Evolutionary conservation across 768 basidiomycete genomes (phyloP).

Genomic region (Macrolepiota fuliginosa): DNA sequence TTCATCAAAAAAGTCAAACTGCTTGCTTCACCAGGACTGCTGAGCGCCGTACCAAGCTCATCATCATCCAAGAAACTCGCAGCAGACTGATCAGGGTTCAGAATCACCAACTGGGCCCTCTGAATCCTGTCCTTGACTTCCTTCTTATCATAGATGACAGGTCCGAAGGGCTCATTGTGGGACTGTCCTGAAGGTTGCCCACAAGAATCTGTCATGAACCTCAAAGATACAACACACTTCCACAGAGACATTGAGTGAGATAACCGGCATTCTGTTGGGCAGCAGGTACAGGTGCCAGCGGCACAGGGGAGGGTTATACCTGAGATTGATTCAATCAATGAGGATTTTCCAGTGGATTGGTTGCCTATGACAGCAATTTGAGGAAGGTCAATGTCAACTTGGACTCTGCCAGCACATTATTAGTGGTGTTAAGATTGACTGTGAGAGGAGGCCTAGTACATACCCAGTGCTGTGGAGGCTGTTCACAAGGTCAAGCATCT

Average conservation of each 20-base stretch:
- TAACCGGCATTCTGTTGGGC: constrained; percentile 57
- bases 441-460: background rate
- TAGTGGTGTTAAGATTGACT: background rate
- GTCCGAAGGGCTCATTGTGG: constrained; percentile 43
- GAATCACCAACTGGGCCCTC: constrained; percentile 62
- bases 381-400: constrained; percentile 70
- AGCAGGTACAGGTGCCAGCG: constrained; percentile 74
- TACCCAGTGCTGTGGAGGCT: constrained; percentile 63
- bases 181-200: constrained; percentile 38
- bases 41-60: constrained; percentile 17
- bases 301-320: constrained; percentile 69
- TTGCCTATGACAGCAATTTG: constrained; percentile 72
- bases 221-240: constrained; percentile 51
- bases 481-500: constrained; percentile 59
- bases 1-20: constrained; percentile 49
- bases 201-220: constrained; percentile 37
- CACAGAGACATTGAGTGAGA: constrained; percentile 37
- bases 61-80: constrained; percentile 37
- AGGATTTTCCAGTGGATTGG: constrained; percentile 76
- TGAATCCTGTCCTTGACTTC: constrained; percentile 66
- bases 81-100: constrained; percentile 46
- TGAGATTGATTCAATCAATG: constrained; percentile 74
- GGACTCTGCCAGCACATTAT: constrained; percentile 42
- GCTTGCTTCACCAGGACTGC: background rate
- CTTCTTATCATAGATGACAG: constrained; percentile 44